phyloP scores from a whole-genome alignment of 495 filamentous ascomycete species.

The Penicillium chermesinum region DNA sequence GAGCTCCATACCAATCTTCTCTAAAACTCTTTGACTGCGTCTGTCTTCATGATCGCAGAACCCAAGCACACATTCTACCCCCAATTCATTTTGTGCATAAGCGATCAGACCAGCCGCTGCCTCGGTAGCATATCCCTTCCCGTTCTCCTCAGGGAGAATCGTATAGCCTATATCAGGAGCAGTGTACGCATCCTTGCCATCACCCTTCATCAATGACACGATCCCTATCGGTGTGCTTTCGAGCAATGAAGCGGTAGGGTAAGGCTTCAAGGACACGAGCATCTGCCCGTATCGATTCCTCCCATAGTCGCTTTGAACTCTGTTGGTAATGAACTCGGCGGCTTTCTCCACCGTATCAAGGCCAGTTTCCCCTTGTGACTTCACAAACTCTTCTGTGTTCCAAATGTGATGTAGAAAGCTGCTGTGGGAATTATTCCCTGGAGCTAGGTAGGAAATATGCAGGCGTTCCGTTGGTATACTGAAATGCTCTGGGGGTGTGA shows the following conservation, averaged over 20 bases:
- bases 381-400: conserved; percentile 19
- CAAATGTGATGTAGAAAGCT: conserved; percentile 29
- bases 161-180: conserved; percentile 29
- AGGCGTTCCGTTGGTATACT: not conserved
- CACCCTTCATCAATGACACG: conserved; percentile 21
- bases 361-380: conserved; percentile 10
- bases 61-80: conserved; percentile 4
- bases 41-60: not conserved
- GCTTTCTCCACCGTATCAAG: conserved; percentile 18
- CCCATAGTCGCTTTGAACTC: conserved; percentile 16
- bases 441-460: conserved; percentile 2
- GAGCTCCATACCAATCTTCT: conserved; percentile 11
- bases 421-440: conserved; percentile 15
- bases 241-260: not conserved
- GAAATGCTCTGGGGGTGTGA: not conserved
- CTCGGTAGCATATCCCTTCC: conserved; percentile 32
- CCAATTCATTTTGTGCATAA: conserved; percentile 14
- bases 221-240: conserved; percentile 18
- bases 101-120: conserved; percentile 19
- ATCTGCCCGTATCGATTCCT: conserved; percentile 22
- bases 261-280: conserved; percentile 14
- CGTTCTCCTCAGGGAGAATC: conserved; percentile 16
- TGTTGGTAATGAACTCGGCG: conserved; percentile 10
- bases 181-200: conserved; percentile 13
- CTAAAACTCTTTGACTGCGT: conserved; percentile 3